Evolutionary conservation across 2,329 filamentous ascomycete genomes (phyloP), one percentile per base, ranked within the genome.

Genomic region (Pseudophaeomoniella oleicola): DNA sequence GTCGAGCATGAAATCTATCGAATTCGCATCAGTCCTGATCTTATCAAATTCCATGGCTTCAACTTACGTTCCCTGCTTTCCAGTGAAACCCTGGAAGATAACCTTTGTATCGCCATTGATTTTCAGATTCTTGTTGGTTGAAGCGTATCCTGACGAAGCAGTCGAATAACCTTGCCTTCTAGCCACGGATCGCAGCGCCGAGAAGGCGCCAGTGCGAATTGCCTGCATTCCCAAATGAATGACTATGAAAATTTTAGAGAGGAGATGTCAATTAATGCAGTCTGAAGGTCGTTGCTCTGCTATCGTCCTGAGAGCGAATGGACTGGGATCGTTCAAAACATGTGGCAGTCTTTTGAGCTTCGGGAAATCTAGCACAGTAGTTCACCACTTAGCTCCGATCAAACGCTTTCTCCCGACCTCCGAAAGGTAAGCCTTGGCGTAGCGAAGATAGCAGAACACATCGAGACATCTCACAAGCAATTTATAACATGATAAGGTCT

Each of bases 81-180:
- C 88, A 39, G 88, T 96, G 64, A 96, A 96, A 50, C 90, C 90
- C 69, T 98, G 90, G 71, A 76, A 96, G 54, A 96, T 69, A 49
- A 98, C 85, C 69, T 90, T 92, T 52, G 90, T 98, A 50, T 94
- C 79, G 59, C 69, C 58, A 64, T 86, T 94, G 70, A 96, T 87
- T 65, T 85, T 81, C 55, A 96, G 75, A 71, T 96, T 96, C 55
- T 79, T 67, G 57, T 79, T 69, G 41, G 82, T 88, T 53, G 73
- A 61, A 49, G 77, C 63, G 60, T 88, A 88, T 44, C 75, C 74
- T 47, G 76, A 73, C 43, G 71, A 70, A 47, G 71, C 64, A 36
- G 80, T 79, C 58, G 80, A 78, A 69, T 93, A 93, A 50, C 69
- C 64, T 60, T 85, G 79, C 58, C 75, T 73, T 55, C 79, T 71